These are phyloP conservation scores for Trypanosoma cruzi DNA, from an alignment of 208 protist genomes.

Conservation along the genomic window DNA sequence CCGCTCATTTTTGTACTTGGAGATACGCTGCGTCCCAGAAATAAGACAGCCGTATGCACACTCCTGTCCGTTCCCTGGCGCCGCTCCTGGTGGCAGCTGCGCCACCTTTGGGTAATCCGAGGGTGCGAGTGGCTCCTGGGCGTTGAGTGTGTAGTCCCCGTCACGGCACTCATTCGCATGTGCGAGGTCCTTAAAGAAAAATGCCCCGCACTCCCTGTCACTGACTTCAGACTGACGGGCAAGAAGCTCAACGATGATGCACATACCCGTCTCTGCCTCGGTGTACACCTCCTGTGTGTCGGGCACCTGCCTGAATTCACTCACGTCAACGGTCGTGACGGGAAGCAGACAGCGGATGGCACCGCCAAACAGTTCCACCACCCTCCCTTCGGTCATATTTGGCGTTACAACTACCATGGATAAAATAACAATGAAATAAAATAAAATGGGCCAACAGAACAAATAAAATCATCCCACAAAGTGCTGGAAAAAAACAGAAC, in stretches of 20 bases:
- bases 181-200: conserved; percentile 73
- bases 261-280: conserved; percentile 51
- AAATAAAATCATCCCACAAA: background rate
- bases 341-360: conserved; percentile 59
- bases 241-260: conserved; percentile 75
- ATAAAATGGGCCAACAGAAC: background rate
- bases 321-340: conserved; percentile 46
- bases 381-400: conserved; percentile 2
- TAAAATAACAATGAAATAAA: background rate
- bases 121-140: conserved; percentile 18
- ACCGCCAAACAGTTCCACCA: conserved; percentile 66
- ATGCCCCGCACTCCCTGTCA: conserved; percentile 47
- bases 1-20: conserved; percentile 72
- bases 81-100: conserved; percentile 5
- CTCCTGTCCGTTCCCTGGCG: conserved; percentile 15
- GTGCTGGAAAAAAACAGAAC: no score
- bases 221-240: conserved; percentile 38
- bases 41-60: conserved; percentile 55
- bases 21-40: conserved; percentile 57
- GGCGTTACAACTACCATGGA: background rate
- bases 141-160: conserved; percentile 6
- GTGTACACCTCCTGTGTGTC: conserved; percentile 81
- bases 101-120: conserved; percentile 44
- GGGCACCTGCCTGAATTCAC: conserved; percentile 70
- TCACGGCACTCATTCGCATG: conserved; percentile 54